These are phyloP conservation scores for Cystobasidium onofrii DNA, from an alignment of 768 basidiomycete species.

Conservation along the genomic window DNA sequence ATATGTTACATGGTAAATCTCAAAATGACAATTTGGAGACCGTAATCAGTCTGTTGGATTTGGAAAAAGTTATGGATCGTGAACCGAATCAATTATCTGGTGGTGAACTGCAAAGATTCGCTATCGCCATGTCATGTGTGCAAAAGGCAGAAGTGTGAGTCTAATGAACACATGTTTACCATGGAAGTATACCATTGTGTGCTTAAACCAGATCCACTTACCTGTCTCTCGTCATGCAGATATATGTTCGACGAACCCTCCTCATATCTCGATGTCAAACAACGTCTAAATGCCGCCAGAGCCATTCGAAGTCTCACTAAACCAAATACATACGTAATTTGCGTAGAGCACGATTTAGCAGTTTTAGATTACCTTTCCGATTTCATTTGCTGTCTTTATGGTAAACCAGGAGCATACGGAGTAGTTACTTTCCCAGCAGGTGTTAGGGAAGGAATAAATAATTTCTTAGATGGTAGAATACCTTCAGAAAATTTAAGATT, in stretches of 20 bases:
- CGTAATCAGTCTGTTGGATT: conserved; percentile 76
- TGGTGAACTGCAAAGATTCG: conserved; percentile 95
- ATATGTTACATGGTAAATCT: conserved; percentile 86
- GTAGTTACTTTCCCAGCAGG: conserved; percentile 99
- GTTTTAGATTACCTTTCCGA: conserved; percentile 97
- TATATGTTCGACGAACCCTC: conserved; percentile 99
- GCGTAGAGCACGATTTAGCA: conserved; percentile 97
- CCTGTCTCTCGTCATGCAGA: conserved; percentile 47
- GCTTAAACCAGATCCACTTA: background rate
- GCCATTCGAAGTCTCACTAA: conserved; percentile 80
- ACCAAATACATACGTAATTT: conserved; percentile 83
- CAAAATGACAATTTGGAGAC: conserved; percentile 80
- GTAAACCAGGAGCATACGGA: conserved; percentile 93
- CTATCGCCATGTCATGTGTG: conserved; percentile 93
- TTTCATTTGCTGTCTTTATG: conserved; percentile 95
- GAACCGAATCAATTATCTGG: conserved; percentile 81
- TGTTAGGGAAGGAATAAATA: conserved; percentile 96
- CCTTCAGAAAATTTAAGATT: conserved; percentile 98
- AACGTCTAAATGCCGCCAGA: conserved; percentile 87
- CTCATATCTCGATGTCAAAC: conserved; percentile 92
- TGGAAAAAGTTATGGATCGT: conserved; percentile 75
- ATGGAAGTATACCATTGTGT: background rate
- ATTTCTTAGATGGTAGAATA: conserved; percentile 97
- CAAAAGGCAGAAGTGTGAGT: conserved; percentile 90
- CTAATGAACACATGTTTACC: conserved; percentile 10